Conservation (phyloP, 2,329 filamentous ascomycete species). For the Lachnellula suecica region DNA sequence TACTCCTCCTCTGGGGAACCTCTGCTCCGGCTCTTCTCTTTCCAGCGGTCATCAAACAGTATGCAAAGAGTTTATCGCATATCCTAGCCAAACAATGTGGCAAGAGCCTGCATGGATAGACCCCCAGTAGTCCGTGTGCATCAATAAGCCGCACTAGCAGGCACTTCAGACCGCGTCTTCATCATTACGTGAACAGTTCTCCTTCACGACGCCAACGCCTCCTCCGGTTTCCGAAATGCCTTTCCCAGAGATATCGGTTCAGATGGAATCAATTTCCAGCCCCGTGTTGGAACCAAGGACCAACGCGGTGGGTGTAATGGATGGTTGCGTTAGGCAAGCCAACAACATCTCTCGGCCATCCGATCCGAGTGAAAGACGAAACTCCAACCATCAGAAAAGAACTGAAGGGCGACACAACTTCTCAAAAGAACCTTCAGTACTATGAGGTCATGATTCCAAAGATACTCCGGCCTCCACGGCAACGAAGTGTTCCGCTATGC, state of each 20-base stretch:
- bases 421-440: too few relatives aligned
- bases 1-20: too few relatives aligned
- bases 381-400: too few relatives aligned
- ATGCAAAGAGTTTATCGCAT: slow-evolving; percentile 1
- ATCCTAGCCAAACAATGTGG: neutral
- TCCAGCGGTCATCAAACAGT: slow-evolving; percentile 4
- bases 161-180: neutral
- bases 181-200: neutral
- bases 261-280: neutral
- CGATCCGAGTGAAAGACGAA: too few relatives aligned
- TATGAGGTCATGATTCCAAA: neutral
- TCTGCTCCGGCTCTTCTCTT: neutral
- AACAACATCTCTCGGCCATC: too few relatives aligned
- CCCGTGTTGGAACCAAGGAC: neutral
- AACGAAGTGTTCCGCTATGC: neutral
- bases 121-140: neutral
- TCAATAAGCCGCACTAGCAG: neutral
- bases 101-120: neutral
- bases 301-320: too few relatives aligned
- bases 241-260: too few relatives aligned
- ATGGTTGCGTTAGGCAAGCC: too few relatives aligned
- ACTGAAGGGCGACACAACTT: too few relatives aligned
- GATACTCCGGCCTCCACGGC: neutral
- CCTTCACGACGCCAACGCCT: neutral
- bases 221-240: neutral